A percentile compares a stretch with the other conserved stretches of the same genome.
These are phyloP conservation scores for Vaccinium myrtillus DNA, from an alignment of 148 eudicot genomes.

Conservation along the genomic window DNA sequence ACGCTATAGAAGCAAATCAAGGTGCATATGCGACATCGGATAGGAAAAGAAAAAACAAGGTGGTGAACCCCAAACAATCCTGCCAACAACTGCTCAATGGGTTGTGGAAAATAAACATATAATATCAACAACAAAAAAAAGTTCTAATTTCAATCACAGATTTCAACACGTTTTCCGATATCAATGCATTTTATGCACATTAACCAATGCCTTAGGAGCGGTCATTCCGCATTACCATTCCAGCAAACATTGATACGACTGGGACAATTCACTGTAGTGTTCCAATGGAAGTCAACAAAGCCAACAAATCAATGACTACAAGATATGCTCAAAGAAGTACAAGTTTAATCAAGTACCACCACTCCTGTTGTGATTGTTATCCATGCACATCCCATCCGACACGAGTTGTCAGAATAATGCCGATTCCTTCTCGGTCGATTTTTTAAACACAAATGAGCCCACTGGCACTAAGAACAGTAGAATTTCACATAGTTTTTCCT, in stretches of 20 bases:
- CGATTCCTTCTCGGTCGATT: background rate
- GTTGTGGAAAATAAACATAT: no score
- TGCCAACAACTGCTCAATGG: no score
- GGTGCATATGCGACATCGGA: background rate
- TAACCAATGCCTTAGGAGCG: background rate
- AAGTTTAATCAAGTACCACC: background rate
- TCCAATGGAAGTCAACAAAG: background rate
- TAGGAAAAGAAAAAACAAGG: background rate
- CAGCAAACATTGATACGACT: no score
- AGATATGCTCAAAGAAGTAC: background rate
- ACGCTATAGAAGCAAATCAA: background rate
- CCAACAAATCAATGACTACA: background rate
- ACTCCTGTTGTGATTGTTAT: background rate
- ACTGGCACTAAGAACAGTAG: background rate
- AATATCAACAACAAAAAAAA: no score
- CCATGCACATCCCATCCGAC: background rate
- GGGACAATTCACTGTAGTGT: no score
- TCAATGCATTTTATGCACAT: no score
- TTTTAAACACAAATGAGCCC: background rate
- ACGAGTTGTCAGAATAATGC: background rate
- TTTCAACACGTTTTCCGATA: no score
- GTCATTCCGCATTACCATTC: no score
- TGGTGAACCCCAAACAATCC: background rate
- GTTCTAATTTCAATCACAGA: no score
- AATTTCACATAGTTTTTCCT: background rate